A percentile compares a stretch with the other conserved stretches of the same genome.
Conservation (phyloP, 2,329 filamentous ascomycete species). For the Hymenoscyphus repandus region DNA sequence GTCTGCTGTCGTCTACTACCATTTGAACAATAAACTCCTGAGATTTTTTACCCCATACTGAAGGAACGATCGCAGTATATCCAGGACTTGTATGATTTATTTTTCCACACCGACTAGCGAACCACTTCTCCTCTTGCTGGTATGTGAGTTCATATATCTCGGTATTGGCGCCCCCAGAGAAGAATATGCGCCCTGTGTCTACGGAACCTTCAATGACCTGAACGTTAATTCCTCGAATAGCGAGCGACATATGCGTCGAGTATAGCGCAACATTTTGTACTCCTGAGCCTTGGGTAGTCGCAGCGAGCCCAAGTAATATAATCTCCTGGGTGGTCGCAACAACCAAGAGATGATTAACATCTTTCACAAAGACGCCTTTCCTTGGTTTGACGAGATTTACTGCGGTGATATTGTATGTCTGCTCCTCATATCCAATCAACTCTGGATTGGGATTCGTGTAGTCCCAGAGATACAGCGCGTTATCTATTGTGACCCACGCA, state of each 20-base stretch:
- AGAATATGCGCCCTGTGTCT: conserved; percentile 86
- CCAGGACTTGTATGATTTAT: conserved; percentile 79
- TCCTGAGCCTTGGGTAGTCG: conserved; percentile 61
- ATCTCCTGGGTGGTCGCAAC: conserved; percentile 84
- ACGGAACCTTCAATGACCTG: conserved; percentile 71
- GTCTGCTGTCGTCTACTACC: conserved; percentile 81
- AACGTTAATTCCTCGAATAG: conserved; percentile 71
- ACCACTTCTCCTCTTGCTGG: conserved; percentile 97
- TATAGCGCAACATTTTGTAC: conserved; percentile 73
- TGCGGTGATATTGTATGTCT: conserved; percentile 81
- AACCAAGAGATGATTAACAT: conserved; percentile 83
- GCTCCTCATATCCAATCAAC: conserved; percentile 86
- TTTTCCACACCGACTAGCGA: conserved; percentile 80
- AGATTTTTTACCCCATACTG: conserved; percentile 44
- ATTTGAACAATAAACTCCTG: conserved; percentile 71
- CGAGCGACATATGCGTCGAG: conserved; percentile 79
- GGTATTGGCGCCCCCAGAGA: conserved; percentile 72
- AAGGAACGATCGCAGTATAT: conserved; percentile 60
- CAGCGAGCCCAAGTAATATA: conserved; percentile 77
- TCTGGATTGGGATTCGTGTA: conserved; percentile 91
- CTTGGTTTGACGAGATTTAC: conserved; percentile 84
- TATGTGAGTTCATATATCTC: conserved; percentile 94
- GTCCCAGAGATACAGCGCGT: conserved; percentile 95
- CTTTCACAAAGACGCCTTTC: conserved; percentile 76
- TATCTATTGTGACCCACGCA: conserved; percentile 94